These are phyloP conservation scores for Boeremia exigua DNA, from an alignment of 2,329 filamentous ascomycete genomes.

Conservation along the genomic window DNA sequence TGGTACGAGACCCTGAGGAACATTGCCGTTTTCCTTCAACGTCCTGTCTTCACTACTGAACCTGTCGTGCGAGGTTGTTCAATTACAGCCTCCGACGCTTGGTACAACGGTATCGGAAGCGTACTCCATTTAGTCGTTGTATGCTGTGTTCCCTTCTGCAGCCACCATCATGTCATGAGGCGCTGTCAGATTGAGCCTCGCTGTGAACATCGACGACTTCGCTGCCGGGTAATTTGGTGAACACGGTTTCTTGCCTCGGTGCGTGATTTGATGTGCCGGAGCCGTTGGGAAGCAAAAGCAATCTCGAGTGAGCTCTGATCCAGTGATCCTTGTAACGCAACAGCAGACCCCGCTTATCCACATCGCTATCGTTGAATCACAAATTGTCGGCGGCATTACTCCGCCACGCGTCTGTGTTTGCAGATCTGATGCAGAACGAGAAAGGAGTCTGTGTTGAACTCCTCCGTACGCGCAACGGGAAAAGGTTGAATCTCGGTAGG, in stretches of 20 bases:
- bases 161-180: background rate
- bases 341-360: background rate
- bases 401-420: constrained; percentile 3
- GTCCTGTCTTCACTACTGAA: constrained; percentile 5
- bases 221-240: background rate
- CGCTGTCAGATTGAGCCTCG: background rate
- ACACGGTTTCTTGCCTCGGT: background rate
- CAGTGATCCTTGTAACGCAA: background rate
- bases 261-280: constrained; percentile 8
- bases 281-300: constrained; percentile 3
- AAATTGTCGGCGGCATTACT: background rate
- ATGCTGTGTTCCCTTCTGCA: background rate
- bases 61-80: constrained; percentile 13
- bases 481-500: constrained; percentile 16
- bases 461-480: background rate
- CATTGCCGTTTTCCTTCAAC: constrained; percentile 19
- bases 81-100: constrained; percentile 22
- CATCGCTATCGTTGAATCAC: background rate
- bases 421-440: constrained; percentile 5
- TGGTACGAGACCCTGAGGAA: background rate
- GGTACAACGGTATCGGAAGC: constrained; percentile 19
- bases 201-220: background rate
- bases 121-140: constrained; percentile 7
- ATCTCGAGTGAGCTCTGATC: background rate
- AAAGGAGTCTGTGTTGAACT: constrained; percentile 6